These are phyloP conservation scores for Begonia loranthoides DNA, from an alignment of 306 rosid genomes.

Conservation along the genomic window DNA sequence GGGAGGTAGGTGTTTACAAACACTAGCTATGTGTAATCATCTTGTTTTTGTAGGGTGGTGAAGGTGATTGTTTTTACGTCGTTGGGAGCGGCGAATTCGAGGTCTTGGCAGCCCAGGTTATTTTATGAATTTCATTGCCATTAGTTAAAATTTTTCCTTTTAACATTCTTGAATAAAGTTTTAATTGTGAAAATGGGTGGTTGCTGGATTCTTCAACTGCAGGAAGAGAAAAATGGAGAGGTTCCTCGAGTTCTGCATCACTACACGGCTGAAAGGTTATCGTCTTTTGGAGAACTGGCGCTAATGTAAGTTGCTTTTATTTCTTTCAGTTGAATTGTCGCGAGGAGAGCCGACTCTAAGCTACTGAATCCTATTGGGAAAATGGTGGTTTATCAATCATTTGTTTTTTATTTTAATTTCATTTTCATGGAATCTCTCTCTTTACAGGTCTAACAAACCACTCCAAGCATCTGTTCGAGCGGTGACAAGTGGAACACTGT, in stretches of 20 bases:
- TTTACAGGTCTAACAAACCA: constrained; percentile 86
- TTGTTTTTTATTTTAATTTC: no score
- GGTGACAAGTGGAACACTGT: constrained; percentile 86
- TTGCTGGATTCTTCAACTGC: constrained; percentile 20
- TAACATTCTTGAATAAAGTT: no score
- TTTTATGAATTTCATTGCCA: constrained; percentile 13
- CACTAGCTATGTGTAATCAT: constrained; percentile 8
- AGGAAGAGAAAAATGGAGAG: constrained; percentile 83
- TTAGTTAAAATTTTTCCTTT: no score
- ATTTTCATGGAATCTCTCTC: no score
- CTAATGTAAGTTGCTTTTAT: constrained; percentile 42
- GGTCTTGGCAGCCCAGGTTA: constrained; percentile 94
- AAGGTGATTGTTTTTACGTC: constrained; percentile 97
- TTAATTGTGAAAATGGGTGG: background rate
- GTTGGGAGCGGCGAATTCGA: constrained; percentile 98
- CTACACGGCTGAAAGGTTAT: constrained; percentile 78
- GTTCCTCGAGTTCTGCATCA: constrained; percentile 74
- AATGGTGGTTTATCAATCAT: no score
- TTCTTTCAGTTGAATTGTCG: no score
- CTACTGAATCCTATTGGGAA: no score
- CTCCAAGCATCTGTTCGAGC: constrained; percentile 99
- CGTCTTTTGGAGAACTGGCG: constrained; percentile 97
- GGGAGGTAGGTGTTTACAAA: no score
- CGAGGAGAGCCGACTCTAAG: no score
- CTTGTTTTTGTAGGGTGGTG: constrained; percentile 75